Conservation (phyloP, 225 moss, liverwort and hornwort species). For the Sphagnum tenellum region DNA sequence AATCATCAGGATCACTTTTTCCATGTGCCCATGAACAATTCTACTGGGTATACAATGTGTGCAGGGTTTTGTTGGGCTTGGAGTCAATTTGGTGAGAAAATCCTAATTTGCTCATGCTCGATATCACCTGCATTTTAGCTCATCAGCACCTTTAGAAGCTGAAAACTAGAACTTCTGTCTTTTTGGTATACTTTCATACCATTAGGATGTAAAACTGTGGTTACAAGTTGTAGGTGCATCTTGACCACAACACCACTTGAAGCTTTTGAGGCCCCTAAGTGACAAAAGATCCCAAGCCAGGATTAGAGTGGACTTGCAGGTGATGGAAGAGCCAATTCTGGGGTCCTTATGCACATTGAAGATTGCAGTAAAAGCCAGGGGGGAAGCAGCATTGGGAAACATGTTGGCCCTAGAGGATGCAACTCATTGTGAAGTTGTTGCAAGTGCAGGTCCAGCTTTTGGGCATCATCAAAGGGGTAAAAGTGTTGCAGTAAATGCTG, state of each 20-base stretch:
- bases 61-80: neutral
- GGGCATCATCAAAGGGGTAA: neutral
- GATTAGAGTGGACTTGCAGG: neutral
- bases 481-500: neutral
- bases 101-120: neutral
- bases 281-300: neutral
- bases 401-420: neutral
- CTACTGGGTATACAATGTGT: neutral
- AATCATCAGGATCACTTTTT: too few species aligned
- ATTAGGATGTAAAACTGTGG: too few species aligned
- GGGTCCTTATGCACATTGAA: neutral
- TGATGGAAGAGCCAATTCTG: neutral
- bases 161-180: too few species aligned
- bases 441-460: neutral
- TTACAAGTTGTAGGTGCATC: too few species aligned
- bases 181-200: too few species aligned
- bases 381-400: neutral
- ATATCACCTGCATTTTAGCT: too few species aligned
- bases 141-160: too few species aligned
- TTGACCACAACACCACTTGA: too few species aligned
- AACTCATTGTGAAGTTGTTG: neutral
- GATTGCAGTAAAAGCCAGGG: neutral
- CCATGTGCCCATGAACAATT: too few species aligned
- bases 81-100: neutral
- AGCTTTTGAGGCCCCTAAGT: neutral